Evolutionary conservation across 169 alveolate genomes (phyloP).

Genomic region (Plasmodium malariae): DNA sequence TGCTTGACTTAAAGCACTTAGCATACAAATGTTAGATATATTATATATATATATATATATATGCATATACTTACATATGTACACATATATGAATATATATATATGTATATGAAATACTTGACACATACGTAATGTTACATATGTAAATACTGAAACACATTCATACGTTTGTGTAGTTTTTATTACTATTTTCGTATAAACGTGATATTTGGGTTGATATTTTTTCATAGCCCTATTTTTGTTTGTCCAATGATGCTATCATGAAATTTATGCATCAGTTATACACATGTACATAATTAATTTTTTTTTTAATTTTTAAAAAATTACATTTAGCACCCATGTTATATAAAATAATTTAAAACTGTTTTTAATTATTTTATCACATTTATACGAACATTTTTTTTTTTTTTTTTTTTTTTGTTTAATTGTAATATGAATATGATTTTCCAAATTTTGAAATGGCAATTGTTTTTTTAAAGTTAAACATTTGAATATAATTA

Average conservation of each 20-base stretch:
- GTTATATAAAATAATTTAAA: slow-evolving; percentile 14
- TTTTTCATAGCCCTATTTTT: background rate
- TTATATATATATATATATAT: slow-evolving; percentile 7
- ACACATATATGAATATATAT: background rate
- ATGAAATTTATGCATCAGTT: slow-evolving; percentile 17
- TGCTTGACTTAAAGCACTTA: slow-evolving; percentile 10
- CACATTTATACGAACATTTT: background rate
- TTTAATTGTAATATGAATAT: slow-evolving; percentile 6
- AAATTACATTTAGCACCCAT: slow-evolving; percentile 20
- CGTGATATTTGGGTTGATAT: background rate
- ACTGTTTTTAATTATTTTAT: slow-evolving; percentile 8
- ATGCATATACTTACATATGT: slow-evolving; percentile 6
- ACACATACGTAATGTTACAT: too few species aligned
- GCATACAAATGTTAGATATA: slow-evolving; percentile 1
- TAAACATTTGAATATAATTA: background rate
- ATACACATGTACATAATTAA: slow-evolving; percentile 21
- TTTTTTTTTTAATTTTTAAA: slow-evolving; percentile 29
- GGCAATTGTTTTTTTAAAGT: background rate
- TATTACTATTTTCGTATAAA: background rate
- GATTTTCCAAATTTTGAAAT: slow-evolving; percentile 1
- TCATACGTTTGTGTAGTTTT: background rate
- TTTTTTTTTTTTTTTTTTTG: slow-evolving; percentile 7
- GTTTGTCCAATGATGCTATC: slow-evolving; percentile 67
- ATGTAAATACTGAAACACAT: too few species aligned
- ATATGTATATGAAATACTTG: background rate